Percentiles rank a stretch among this genome's conserved stretches.
These are phyloP conservation scores for Dendrobium huoshanense DNA, from an alignment of 106 monocot species.

Conservation along the genomic window DNA sequence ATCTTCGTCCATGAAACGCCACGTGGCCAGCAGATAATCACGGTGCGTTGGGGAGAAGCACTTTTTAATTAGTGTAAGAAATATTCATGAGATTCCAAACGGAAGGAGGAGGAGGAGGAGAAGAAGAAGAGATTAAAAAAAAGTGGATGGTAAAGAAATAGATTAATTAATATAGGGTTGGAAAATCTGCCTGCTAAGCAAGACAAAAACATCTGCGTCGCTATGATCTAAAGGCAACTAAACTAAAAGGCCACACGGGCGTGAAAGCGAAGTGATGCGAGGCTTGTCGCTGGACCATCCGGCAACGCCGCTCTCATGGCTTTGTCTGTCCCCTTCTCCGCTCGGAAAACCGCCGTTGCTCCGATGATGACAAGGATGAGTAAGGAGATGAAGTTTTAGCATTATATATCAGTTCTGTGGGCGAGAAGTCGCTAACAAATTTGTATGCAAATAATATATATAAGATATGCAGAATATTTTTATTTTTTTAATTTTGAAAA, in stretches of 20 bases:
- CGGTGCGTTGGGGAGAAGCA: no score
- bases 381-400: no score
- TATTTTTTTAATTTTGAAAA: no score
- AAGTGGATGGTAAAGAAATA: background rate
- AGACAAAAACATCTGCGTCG: constrained; percentile 9
- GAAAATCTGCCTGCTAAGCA: constrained; percentile 5
- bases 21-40: background rate
- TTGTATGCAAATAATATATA: no score
- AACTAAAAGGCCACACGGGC: constrained; percentile 3
- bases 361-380: no score
- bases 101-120: no score
- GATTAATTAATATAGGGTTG: background rate
- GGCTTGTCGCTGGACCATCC: constrained; percentile 1
- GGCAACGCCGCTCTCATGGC: constrained; percentile 7
- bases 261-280: background rate
- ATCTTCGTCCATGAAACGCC: background rate
- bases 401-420: no score
- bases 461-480: no score
- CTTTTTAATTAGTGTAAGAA: no score
- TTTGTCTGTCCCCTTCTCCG: background rate
- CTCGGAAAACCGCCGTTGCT: background rate
- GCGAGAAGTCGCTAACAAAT: no score
- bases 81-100: no score
- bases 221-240: background rate
- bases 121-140: background rate